phyloP scores from a whole-genome alignment of 1,284 basidiomycete genomes.

The Athelia psychrophila region DNA sequence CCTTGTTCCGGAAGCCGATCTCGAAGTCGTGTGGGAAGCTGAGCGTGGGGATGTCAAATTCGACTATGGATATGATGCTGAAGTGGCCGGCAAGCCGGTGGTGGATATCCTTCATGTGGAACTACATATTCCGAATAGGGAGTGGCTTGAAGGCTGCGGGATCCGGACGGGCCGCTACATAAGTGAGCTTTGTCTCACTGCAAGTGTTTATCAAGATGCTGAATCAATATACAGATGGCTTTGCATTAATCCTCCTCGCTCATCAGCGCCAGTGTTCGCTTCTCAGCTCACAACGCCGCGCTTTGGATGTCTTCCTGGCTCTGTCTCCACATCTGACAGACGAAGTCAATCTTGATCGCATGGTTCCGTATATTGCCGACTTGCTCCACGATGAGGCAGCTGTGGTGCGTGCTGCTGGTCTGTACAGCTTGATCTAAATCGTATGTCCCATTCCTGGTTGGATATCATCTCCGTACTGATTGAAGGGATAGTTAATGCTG shows the following conservation, averaged over 20 bases:
- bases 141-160: constrained; percentile 46
- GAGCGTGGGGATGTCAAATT: constrained; percentile 55
- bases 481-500: constrained; percentile 63
- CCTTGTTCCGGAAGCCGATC: constrained; percentile 46
- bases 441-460: constrained; percentile 44
- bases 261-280: constrained; percentile 89
- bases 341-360: constrained; percentile 92
- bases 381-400: constrained; percentile 85
- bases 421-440: constrained; percentile 82
- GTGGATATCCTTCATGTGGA: constrained; percentile 75
- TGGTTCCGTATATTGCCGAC: constrained; percentile 91
- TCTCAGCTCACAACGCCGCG: constrained; percentile 84
- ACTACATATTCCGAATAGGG: constrained; percentile 69
- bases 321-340: constrained; percentile 85
- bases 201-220: constrained; percentile 4
- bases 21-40: constrained; percentile 49
- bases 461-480: neutral
- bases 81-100: constrained; percentile 38
- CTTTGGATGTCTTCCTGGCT: constrained; percentile 86
- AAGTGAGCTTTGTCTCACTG: constrained; percentile 68
- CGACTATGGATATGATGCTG: constrained; percentile 34
- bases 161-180: constrained; percentile 52
- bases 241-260: constrained; percentile 81
- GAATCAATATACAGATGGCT: constrained; percentile 61
- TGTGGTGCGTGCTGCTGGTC: constrained; percentile 75